These are phyloP conservation scores for Ensete glaucum DNA, from an alignment of 176 grass and related monocot species.

Conservation along the genomic window DNA sequence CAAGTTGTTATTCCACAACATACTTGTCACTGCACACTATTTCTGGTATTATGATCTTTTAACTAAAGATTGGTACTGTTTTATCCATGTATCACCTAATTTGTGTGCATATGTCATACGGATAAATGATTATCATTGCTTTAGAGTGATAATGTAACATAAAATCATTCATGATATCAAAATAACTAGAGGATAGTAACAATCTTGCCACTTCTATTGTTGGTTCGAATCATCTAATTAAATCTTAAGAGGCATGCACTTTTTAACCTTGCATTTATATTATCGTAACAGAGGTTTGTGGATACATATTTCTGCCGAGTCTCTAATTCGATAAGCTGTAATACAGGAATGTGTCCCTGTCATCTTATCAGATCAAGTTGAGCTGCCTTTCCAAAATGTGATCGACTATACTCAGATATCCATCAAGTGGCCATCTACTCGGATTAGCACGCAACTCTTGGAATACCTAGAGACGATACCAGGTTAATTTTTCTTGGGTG, in stretches of 20 bases:
- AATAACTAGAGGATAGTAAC: no score
- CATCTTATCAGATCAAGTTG: slow-evolving; percentile 85
- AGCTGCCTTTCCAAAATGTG: slow-evolving; percentile 88
- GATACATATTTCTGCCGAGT: not conserved
- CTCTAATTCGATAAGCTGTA: slow-evolving; percentile 27
- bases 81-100: not conserved
- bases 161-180: no score
- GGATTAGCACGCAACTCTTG: slow-evolving; percentile 57
- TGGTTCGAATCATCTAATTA: not conserved
- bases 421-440: slow-evolving; percentile 78
- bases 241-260: not conserved
- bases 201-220: no score
- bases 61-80: not conserved
- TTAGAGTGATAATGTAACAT: no score
- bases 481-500: slow-evolving; percentile 19
- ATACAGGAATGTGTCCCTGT: slow-evolving; percentile 89
- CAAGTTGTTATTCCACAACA: no score
- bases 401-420: slow-evolving; percentile 75
- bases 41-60: not conserved
- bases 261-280: not conserved
- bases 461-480: slow-evolving; percentile 78
- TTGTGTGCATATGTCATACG: no score
- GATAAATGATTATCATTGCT: no score
- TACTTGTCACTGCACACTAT: not conserved
- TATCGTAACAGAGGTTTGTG: not conserved